Evolutionary conservation across 257 asterid genomes (phyloP), one percentile per base, ranked within the genome.

Genomic region (Solanum medicagineum): DNA sequence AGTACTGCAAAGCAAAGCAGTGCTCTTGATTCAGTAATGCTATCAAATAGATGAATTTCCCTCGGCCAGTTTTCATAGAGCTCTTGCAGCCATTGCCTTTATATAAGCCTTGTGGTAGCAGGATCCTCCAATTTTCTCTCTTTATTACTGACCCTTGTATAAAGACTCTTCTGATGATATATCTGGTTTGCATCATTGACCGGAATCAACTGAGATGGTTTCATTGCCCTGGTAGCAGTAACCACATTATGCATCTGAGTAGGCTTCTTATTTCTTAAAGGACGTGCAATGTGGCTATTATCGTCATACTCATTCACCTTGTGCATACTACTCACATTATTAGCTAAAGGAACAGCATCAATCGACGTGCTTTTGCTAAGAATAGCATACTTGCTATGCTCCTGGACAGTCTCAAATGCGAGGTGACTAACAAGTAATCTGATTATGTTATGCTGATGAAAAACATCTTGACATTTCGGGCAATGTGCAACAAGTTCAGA

Each of bases 11-110:
- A 93, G 80, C 98, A 96, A 49, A 94, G 51, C 19, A 94, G 45
- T 2, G 97, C 98, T 80, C 95, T 87, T 3, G 98, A 96, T 60
- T 96, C 98, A 0, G 98, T 96, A 26, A 96, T 96, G 91, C 93
- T 96, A 20, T 90, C 98, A 96, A 60, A 94, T 96, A 17, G 93
- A 85, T 2, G 98, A 88, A 84, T 95, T 94, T 8, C 87, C 91
- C 81, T 84, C 93, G 49, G 97, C 94, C 1, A 95, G 97, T 42
- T 91, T 87, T 94, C 97, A 91, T 17, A 96, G 94, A 69, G 99
- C 99, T 84, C 92, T 88, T 0, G 99, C 98, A 3, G 97, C 89
- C 99, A 96, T 94, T 15, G 93, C 94, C 88, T 96, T 94, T 81
- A 93, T 93, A 16, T 93, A 80, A 12, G 94, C 91, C 87, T 93